A percentile compares a stretch with the other conserved stretches of the same genome.
Conservation (phyloP, 768 basidiomycete species). For the Tephrocybe rancida region DNA sequence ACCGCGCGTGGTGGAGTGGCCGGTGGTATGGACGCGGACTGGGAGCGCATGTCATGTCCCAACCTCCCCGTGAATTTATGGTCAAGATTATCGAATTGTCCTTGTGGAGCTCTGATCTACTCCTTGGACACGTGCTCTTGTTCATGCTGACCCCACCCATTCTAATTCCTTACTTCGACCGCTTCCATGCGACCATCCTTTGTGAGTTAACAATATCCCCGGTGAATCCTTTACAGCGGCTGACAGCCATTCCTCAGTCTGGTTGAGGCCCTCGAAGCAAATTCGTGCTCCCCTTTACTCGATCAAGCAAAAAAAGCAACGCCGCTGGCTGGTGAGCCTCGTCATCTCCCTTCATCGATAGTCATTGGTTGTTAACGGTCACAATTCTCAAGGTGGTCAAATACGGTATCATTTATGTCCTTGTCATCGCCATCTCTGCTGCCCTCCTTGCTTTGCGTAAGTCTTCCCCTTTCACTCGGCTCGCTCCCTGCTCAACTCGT, state of each 20-base stretch:
- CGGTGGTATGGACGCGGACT: conserved; percentile 96
- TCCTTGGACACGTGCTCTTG: conserved; percentile 83
- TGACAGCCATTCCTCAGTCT: conserved; percentile 54
- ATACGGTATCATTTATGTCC: conserved; percentile 78
- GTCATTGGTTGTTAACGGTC: background rate
- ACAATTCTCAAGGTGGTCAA: conserved; percentile 62
- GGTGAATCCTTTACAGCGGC: background rate
- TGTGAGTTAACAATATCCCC: conserved; percentile 56
- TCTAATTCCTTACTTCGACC: conserved; percentile 89
- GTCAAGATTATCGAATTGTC: conserved; percentile 98
- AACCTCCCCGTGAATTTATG: conserved; percentile 94
- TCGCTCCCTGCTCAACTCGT: conserved; percentile 6
- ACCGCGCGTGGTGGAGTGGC: conserved; percentile 99
- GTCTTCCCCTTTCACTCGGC: conserved; percentile 29
- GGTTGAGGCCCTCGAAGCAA: conserved; percentile 93
- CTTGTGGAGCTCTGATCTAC: conserved; percentile 93
- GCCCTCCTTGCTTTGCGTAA: conserved; percentile 79
- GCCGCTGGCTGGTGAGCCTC: conserved; percentile 81
- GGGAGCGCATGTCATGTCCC: conserved; percentile 91
- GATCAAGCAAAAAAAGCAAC: conserved; percentile 85
- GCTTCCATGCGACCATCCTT: conserved; percentile 86
- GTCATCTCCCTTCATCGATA: background rate
- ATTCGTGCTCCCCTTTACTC: conserved; percentile 92
- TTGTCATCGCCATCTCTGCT: conserved; percentile 69
- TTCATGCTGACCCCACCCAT: conserved; percentile 91